Conservation (phyloP, 2,329 filamentous ascomycete species). For the Aspergillus sp. region DNA sequence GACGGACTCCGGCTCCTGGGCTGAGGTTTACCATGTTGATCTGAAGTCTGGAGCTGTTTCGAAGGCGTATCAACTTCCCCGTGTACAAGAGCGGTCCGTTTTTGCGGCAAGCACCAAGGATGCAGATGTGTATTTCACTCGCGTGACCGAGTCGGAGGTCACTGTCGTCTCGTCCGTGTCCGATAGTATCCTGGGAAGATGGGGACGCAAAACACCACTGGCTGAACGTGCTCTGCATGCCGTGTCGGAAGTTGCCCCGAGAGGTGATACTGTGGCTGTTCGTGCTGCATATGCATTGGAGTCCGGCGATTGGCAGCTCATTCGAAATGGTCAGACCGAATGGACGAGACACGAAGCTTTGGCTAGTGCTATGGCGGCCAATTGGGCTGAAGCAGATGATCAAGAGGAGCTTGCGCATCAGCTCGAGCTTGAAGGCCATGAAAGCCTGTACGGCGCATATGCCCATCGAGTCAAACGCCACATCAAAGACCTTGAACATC, state of each 20-base stretch:
- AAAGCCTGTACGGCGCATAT: constrained; percentile 72
- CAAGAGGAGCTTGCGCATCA: constrained; percentile 67
- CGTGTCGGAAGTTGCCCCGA: constrained; percentile 73
- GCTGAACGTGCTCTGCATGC: constrained; percentile 51
- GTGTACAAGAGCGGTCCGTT: constrained; percentile 58
- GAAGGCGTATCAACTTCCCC: constrained; percentile 74
- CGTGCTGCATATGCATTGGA: constrained; percentile 60
- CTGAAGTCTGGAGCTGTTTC: constrained; percentile 57
- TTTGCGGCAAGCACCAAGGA: constrained; percentile 71
- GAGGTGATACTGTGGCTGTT: constrained; percentile 62
- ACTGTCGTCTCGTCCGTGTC: constrained; percentile 66
- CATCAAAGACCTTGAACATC: constrained; percentile 58
- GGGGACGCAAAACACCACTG: constrained; percentile 48
- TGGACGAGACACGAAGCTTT: constrained; percentile 81
- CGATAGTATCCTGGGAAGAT: constrained; percentile 65
- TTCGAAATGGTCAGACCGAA: constrained; percentile 68
- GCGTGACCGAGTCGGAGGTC: constrained; percentile 66
- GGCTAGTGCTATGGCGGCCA: constrained; percentile 66
- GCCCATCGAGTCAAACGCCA: constrained; percentile 79
- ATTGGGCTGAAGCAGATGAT: constrained; percentile 68
- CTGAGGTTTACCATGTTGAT: constrained; percentile 77
- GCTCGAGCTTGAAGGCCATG: constrained; percentile 76
- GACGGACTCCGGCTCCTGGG: constrained; percentile 62
- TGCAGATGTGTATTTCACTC: constrained; percentile 80
- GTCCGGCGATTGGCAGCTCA: constrained; percentile 67